Percentiles rank a stretch among this genome's conserved stretches.
phyloP scores from a whole-genome alignment of 208 protist genomes.

The Trypanosoma platydactyli region DNA sequence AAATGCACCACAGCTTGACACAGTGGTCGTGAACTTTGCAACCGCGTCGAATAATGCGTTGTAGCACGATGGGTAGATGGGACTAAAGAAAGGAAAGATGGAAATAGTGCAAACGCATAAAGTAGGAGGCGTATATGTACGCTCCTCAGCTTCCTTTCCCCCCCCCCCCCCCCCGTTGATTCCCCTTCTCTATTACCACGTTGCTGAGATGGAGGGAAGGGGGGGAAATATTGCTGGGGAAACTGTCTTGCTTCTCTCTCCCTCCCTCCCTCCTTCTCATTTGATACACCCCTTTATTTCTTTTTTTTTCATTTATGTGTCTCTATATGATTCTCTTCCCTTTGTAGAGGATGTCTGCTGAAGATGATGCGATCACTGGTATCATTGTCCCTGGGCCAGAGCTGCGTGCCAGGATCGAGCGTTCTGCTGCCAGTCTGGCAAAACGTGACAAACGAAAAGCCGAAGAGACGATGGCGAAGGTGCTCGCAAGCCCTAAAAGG shows the following conservation, averaged over 20 bases:
- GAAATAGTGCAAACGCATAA: neutral
- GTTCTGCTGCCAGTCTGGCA: constrained; percentile 70
- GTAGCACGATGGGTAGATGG: neutral
- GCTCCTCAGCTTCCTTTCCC: no score
- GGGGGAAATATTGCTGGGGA: no score
- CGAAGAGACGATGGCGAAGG: constrained; percentile 81
- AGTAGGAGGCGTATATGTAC: no score
- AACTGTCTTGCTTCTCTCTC: no score
- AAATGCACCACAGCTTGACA: constrained; percentile 66
- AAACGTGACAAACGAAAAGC: constrained; percentile 68
- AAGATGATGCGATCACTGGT: constrained; percentile 55
- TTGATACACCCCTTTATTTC: no score
- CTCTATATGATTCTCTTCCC: neutral
- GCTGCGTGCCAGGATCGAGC: constrained; percentile 73
- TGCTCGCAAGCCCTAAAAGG: constrained; percentile 71
- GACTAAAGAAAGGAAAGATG: constrained; percentile 4
- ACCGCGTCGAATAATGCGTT: neutral
- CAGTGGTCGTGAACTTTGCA: constrained; percentile 32
- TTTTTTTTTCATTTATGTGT: constrained; percentile 2
- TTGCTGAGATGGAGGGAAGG: no score
- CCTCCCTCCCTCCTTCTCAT: no score
- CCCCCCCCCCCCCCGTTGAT: no score
- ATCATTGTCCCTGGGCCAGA: constrained; percentile 85
- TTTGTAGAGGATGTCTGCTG: constrained; percentile 27
- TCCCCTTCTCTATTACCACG: no score